Base-by-base conservation (phyloP, 2,329 filamentous ascomycete species). In the Saccharata proteae region DNA sequence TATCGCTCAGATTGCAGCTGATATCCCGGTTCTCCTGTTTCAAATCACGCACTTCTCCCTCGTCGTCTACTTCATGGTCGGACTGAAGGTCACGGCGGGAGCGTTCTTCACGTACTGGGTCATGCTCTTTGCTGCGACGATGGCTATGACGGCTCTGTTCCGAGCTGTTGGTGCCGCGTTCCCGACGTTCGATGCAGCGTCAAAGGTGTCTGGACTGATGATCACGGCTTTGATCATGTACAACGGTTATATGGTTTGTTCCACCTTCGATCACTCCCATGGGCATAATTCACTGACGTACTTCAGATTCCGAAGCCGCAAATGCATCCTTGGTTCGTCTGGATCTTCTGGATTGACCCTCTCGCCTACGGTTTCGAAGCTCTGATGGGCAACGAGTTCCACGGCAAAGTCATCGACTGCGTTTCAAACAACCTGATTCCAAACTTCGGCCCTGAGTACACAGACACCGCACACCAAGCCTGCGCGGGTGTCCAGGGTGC, bases 141-240 rank as follows among this genome's bases (percentile, higher is more conserved):
- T 92, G 45, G 66, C 69, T 34, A 88, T 88, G 80, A 84, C 78
- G 15, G 83, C 82, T 67, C 67, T 85, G 36, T 90, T 90, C 66
- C 70, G 82, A 20, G 76, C 73, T 10, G 79, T 90, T 38, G 82
- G 69, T 15, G 75, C 80, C 1, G 56, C 61, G 70, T 12, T 84
- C 77, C 9, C 67, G 71, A 37, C 77, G 74, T 4, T 55, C 64
- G 27, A 63, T 57, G n/a, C 63, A 62, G 47, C 67, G 53, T 35
- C 71, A 26, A 77, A 77, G 42, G 53, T 71, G 43, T 66, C 67
- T 3, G 66, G 67, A 0, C 60, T 67, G 3, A 57, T 63, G 4
- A 49, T 72, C 16, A 49, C 70, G 23, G 76, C 79, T 35, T 57
- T 79, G 19, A 67, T 66, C 47, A 70, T 64, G 16, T 66, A 64